Conservation (phyloP, 208 protist species). For the Trypanosoma rangeli region DNA sequence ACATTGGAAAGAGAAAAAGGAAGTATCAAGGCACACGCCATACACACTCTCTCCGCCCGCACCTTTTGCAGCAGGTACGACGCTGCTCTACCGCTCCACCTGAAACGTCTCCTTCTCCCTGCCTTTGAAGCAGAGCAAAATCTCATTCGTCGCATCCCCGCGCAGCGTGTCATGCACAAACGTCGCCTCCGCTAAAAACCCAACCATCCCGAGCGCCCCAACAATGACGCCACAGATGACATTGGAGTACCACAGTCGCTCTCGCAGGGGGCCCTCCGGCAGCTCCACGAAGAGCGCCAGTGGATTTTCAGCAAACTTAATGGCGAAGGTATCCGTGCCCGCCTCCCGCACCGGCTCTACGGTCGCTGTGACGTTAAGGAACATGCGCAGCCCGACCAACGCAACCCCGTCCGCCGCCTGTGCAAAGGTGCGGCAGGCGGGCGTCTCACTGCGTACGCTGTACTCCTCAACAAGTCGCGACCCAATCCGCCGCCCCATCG, state of each 20-base stretch:
- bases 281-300: slow-evolving; percentile 97
- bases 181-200: slow-evolving; percentile 75
- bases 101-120: slow-evolving; percentile 79
- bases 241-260: slow-evolving; percentile 95
- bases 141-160: slow-evolving; percentile 89
- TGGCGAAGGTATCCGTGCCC: slow-evolving; percentile 73
- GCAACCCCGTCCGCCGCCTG: slow-evolving; percentile 95
- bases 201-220: slow-evolving; percentile 95
- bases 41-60: not conserved
- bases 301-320: slow-evolving; percentile 97
- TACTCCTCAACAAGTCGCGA: slow-evolving; percentile 97
- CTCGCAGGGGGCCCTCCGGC: slow-evolving; percentile 86
- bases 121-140: slow-evolving; percentile 82
- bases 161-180: slow-evolving; percentile 88
- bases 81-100: slow-evolving; percentile 45
- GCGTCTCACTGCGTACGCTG: slow-evolving; percentile 82
- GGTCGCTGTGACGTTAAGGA: slow-evolving; percentile 91
- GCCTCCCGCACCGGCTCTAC: slow-evolving; percentile 82
- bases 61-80: not conserved
- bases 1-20: not conserved
- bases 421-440: slow-evolving; percentile 88
- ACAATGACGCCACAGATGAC: slow-evolving; percentile 96
- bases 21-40: not conserved
- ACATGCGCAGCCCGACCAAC: slow-evolving; percentile 96
- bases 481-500: slow-evolving; percentile 97